Conservation (phyloP, 169 alveolate genomes). For the Babesia bigemina region DNA sequence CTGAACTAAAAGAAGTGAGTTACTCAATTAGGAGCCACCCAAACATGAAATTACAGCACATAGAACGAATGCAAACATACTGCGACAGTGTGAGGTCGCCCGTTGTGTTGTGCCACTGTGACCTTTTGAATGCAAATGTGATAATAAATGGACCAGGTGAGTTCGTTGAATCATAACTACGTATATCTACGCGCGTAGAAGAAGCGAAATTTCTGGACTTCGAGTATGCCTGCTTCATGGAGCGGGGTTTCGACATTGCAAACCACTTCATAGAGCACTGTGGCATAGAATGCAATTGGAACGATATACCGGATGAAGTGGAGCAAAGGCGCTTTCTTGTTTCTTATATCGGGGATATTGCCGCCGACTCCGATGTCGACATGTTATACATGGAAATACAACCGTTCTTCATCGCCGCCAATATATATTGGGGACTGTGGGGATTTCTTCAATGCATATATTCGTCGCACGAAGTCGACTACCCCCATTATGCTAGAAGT, state of each 20-base stretch:
- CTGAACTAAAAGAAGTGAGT: slow-evolving; percentile 34
- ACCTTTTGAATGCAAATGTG: slow-evolving; percentile 69
- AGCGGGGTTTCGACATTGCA: slow-evolving; percentile 80
- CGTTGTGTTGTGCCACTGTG: slow-evolving; percentile 75
- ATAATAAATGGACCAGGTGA: slow-evolving; percentile 61
- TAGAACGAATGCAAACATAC: slow-evolving; percentile 44
- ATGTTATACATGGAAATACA: slow-evolving; percentile 65
- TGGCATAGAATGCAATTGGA: slow-evolving; percentile 69
- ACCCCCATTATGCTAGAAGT: slow-evolving; percentile 61
- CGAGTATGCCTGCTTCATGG: slow-evolving; percentile 80
- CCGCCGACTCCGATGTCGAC: slow-evolving; percentile 31
- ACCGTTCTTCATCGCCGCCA: slow-evolving; percentile 75
- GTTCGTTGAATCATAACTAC: slow-evolving; percentile 48
- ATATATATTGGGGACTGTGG: slow-evolving; percentile 79
- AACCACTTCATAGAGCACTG: slow-evolving; percentile 76
- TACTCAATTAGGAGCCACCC: slow-evolving; percentile 8
- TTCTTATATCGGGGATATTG: slow-evolving; percentile 28
- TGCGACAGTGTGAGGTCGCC: slow-evolving; percentile 72
- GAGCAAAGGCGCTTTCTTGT: slow-evolving; percentile 64
- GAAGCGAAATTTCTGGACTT: slow-evolving; percentile 69
- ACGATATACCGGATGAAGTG: slow-evolving; percentile 52
- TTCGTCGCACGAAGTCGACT: slow-evolving; percentile 71
- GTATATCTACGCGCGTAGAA: slow-evolving; percentile 4
- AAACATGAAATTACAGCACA: slow-evolving; percentile 16
- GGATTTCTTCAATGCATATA: slow-evolving; percentile 69